Evolutionary conservation across 2,329 filamentous ascomycete species (phyloP).

Genomic region (Claviceps sp.): DNA sequence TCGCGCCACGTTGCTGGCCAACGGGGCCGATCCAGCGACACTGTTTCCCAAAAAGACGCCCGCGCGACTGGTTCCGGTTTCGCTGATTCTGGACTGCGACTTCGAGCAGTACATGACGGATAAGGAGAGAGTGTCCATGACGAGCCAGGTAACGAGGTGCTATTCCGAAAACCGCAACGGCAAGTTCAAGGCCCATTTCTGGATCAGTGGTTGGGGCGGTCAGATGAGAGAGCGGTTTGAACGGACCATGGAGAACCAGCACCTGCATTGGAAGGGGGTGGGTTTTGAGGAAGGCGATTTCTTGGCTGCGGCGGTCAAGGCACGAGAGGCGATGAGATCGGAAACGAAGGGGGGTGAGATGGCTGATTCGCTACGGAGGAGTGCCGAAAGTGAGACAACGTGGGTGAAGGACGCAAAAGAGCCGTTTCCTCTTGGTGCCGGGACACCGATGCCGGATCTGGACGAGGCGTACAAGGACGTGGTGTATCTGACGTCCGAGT

Average conservation of each 20-base stretch:
- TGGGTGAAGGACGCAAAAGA: conserved; percentile 20
- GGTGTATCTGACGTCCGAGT: conserved; percentile 86
- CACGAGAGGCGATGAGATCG: conserved; percentile 51
- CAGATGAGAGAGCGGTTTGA: conserved; percentile 69
- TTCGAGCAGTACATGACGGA: conserved; percentile 86
- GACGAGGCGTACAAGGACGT: conserved; percentile 32
- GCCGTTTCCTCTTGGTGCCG: conserved; percentile 19
- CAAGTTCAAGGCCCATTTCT: conserved; percentile 55
- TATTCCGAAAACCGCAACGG: conserved; percentile 79
- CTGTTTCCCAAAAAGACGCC: conserved; percentile 21
- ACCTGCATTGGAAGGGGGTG: conserved; percentile 69
- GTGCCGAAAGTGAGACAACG: conserved; percentile 15
- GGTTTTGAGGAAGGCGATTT: conserved; percentile 65
- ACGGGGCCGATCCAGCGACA: conserved; percentile 28
- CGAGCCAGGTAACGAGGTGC: conserved; percentile 69
- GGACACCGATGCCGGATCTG: conserved; percentile 16
- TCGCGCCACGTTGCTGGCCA: conserved; percentile 34
- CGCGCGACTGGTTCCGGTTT: conserved; percentile 53
- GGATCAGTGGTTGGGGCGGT: conserved; percentile 66
- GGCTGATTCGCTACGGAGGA: conserved; percentile 41
- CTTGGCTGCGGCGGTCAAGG: conserved; percentile 49
- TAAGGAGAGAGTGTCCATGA: conserved; percentile 71
- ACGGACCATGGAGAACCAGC: conserved; percentile 54
- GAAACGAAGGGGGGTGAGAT: conserved; percentile 35
- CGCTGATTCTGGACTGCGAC: conserved; percentile 78